Base-by-base conservation (phyloP, 169 alveolate genomes). In the Amoebophrya sp. region DNA sequence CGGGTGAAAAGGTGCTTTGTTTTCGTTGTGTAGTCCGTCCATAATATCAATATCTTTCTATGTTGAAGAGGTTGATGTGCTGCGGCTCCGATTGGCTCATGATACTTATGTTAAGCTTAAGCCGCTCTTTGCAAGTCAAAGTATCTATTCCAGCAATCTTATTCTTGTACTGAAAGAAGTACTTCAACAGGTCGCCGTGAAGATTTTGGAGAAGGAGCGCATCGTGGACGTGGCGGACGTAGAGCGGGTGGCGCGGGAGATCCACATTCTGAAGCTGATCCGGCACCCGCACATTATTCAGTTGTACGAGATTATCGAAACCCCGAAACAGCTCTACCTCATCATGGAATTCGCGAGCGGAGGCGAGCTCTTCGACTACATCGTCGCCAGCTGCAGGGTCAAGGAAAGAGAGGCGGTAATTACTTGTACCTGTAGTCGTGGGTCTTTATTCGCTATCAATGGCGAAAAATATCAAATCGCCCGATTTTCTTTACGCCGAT, bases 341-440 rank as follows among this genome's bases (percentile, higher is more conserved):
- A 96, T 97, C 18, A 96, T 97, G 97, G 99, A 97, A 94, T 96
- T 95, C 90, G 96, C 97, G 0, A 88, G 96, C 42, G 97, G 97
- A 0, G 98, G 98, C 31, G 98, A 97, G 94, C 94, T 97, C 43
- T 97, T 96, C 92, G 98, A 97, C 93, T 95, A 95, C 91, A 96
- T 96, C 94, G 97, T 88, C 96, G 96, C 89, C 95, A 94, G 92
- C 93, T 96, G 88, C 96, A 92, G 94, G 94, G 97, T 89, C 91
- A 95, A 91, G 45, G 95, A 93, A 90, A 58, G 40, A 42, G 94
- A 94, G 88, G 97, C 95, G 45, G 69, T 58, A 58, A 2, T 58
- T n/a, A n/a, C n/a, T n/a, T n/a, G n/a, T n/a, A n/a, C n/a, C n/a
- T n/a, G n/a, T n/a, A n/a, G n/a, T n/a, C n/a, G n/a, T n/a, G n/a